A percentile compares a stretch with the other conserved stretches of the same genome.
Evolutionary conservation across 345 rosid genomes (phyloP).

Genomic region (Trapa incisa): DNA sequence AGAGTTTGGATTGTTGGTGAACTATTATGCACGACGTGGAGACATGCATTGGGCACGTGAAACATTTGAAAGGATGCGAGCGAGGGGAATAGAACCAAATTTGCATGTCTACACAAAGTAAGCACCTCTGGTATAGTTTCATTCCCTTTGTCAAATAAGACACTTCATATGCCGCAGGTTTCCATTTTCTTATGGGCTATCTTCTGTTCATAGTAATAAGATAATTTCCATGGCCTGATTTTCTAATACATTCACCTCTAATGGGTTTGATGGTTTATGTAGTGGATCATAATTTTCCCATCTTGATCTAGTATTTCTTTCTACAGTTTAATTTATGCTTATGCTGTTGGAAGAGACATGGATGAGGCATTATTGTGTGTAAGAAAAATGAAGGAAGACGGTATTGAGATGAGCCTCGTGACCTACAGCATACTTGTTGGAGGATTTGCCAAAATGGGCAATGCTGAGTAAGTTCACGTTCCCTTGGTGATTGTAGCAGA

Average conservation of each 20-base stretch:
- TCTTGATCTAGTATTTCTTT: constrained; percentile 20
- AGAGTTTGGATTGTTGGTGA: constrained; percentile 90
- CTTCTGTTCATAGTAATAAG: neutral
- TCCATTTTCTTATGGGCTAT: neutral
- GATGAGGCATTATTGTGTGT: constrained; percentile 89
- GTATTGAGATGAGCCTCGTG: constrained; percentile 78
- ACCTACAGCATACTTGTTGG: constrained; percentile 68
- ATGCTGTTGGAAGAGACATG: constrained; percentile 98
- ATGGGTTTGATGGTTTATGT: neutral
- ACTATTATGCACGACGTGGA: constrained; percentile 87
- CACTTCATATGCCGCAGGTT: neutral
- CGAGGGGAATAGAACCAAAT: constrained; percentile 85
- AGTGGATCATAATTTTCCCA: neutral
- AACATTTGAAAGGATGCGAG: constrained; percentile 84
- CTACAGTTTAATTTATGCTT: constrained; percentile 98
- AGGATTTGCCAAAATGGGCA: constrained; percentile 76
- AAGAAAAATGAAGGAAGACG: constrained; percentile 91
- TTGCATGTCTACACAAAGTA: constrained; percentile 86
- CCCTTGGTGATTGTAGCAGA: neutral
- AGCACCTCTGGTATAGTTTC: constrained; percentile 7
- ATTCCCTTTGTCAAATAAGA: neutral
- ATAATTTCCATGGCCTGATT: neutral
- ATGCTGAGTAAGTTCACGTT: constrained; percentile 58
- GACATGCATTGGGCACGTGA: constrained; percentile 93
- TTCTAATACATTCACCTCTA: neutral